Evolutionary conservation across 2,329 filamentous ascomycete species (phyloP).

Genomic region (Aureobasidium vineae): DNA sequence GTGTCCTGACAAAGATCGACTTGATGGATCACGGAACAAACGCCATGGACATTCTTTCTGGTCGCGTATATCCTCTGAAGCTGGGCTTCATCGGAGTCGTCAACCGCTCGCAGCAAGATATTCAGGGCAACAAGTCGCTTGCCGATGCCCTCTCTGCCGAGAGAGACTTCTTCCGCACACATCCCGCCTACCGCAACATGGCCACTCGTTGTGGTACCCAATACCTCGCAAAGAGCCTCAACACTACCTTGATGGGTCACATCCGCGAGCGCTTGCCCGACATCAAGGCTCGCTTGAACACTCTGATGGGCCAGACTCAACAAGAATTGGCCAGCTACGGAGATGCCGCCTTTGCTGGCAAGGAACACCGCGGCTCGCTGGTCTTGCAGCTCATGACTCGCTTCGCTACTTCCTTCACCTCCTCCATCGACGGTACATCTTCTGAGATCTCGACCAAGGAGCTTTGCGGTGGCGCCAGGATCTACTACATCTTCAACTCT

Average conservation of each 20-base stretch:
- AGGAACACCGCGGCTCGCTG: constrained; percentile 91
- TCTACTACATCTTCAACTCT: constrained; percentile 99
- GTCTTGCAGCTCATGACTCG: constrained; percentile 98
- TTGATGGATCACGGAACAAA: constrained; percentile 99
- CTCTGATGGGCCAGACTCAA: constrained; percentile 98
- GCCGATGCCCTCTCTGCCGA: constrained; percentile 87
- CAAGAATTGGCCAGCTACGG: constrained; percentile 98
- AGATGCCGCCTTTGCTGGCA: constrained; percentile 95
- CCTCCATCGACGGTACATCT: constrained; percentile 96
- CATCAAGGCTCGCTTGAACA: constrained; percentile 97
- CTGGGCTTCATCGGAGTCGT: constrained; percentile 97
- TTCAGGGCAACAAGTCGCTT: constrained; percentile 93
- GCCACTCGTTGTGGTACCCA: constrained; percentile 89
- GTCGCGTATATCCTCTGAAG: constrained; percentile 93
- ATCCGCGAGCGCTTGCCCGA: constrained; percentile 94
- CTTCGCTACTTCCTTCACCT: constrained; percentile 96
- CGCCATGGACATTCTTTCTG: constrained; percentile 94
- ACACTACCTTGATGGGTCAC: constrained; percentile 91
- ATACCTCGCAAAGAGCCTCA: constrained; percentile 90
- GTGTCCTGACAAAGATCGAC: constrained; percentile 94
- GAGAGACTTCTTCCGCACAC: constrained; percentile 92
- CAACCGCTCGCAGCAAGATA: constrained; percentile 97
- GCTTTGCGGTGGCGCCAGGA: constrained; percentile 87
- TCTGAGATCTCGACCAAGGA: constrained; percentile 99
- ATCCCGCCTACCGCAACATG: constrained; percentile 97